Evolutionary conservation across 768 basidiomycete genomes (phyloP), one percentile per base, ranked within the genome.

Genomic region (Boletellus sp.): DNA sequence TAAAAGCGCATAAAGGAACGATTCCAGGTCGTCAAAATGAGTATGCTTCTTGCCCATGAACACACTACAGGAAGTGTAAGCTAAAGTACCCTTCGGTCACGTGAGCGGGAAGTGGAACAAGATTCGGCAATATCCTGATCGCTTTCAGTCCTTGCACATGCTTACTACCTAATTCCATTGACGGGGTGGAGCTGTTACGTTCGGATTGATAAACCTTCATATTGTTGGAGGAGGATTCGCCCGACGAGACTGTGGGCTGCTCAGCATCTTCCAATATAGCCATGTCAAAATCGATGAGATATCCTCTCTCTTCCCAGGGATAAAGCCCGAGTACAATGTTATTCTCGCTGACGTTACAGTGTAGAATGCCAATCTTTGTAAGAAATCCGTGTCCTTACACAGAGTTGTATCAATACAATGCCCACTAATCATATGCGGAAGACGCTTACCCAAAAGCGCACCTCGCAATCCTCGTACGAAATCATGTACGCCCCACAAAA

Each of bases 211-310:
- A 5, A 3, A 19, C 7, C 4, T 37, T 19, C 36, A 17, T 19
- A 8, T 11, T 3, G 13, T n/a, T n/a, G 34, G 13, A 6, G 34
- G n/a, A 20, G 3, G 20, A 19, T 6, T 39, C 20, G 3, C 2
- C 22, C 2, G 5, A 6, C 13, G 22, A 5, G 0, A 17, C 17
- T 13, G 24, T 28, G 19, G 20, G 20, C 10, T 43, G 28, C 34
- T 26, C 42, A 13, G 32, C 31, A 2, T 32, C 36, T 28, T 51
- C 51, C 6, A 40, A 16, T 1, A 51, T 49, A 5, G 51, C 53
- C 52, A 52, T 50, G 22, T 72, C 67, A 3, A 70, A 47, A 45
- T 70, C 70, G 12, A 58, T 68, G 45, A 70, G 24, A 38, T 67
- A 70, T 0, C 67, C 69, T 40, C 54, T 24, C 32, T 51, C 53